These are phyloP conservation scores for Fragilariopsis cylindrus DNA, from an alignment of 108 stramenopile genomes.

Conservation along the genomic window DNA sequence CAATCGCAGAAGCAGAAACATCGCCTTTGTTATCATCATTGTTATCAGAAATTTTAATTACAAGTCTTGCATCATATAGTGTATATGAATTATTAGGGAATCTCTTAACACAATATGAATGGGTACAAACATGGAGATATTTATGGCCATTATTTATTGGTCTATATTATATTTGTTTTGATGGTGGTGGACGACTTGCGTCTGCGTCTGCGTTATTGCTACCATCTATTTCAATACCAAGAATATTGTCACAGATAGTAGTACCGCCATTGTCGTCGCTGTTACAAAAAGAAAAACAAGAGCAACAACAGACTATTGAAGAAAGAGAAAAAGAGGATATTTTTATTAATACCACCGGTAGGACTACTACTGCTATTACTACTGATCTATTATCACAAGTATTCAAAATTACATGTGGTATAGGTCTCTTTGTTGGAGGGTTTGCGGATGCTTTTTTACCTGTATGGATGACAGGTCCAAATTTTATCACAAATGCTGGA, in stretches of 20 bases:
- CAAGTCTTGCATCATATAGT: too few species aligned
- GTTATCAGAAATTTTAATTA: too few species aligned
- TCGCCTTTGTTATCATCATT: too few species aligned
- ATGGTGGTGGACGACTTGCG: constrained; percentile 54
- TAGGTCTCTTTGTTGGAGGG: constrained; percentile 57
- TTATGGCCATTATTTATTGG: constrained; percentile 49
- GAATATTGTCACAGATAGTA: too few species aligned
- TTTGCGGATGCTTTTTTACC: constrained; percentile 44
- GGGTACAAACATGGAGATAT: constrained; percentile 34
- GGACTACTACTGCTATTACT: background rate
- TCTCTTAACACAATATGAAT: constrained; percentile 20
- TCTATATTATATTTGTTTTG: constrained; percentile 28
- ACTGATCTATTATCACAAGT: background rate
- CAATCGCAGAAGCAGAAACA: too few species aligned
- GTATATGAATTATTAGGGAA: constrained; percentile 10
- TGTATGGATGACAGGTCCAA: constrained; percentile 36
- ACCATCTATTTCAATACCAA: too few species aligned
- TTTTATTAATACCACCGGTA: too few species aligned
- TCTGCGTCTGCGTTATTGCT: constrained; percentile 17
- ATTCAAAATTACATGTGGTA: constrained; percentile 31
- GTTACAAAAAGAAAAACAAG: background rate
- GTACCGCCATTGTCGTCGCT: background rate
- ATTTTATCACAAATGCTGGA: constrained; percentile 34
- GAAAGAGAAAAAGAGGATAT: too few species aligned
- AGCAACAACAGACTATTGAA: background rate